Base-by-base conservation (phyloP, 345 rosid species). In the Fremontodendron californicum region DNA sequence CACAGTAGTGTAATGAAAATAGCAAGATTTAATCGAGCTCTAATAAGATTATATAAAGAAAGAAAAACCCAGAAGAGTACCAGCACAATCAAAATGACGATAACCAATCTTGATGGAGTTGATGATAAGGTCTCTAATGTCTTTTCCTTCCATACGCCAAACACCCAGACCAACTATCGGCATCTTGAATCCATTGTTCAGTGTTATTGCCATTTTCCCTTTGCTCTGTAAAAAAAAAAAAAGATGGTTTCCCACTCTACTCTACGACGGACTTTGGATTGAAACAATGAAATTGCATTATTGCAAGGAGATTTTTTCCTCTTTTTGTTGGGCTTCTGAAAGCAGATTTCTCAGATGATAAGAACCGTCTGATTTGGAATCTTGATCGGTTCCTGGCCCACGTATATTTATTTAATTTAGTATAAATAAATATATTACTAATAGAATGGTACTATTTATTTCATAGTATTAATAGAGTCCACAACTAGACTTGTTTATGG, bases 61-160 rank as follows among this genome's bases (percentile, higher is more conserved):
- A 31, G 0, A 27, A 42, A 43, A 40, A 9, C 6, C 21, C 37
- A n/a, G 0, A 31, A 23, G 15, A 33, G 37, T 83, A 94, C 97
- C 97, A 57, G 98, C 97, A 81, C 98, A 92, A 81, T 94, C 98
- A 78, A 94, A 84, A 83, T 94, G 96, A 87, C 94, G 98, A 75
- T 94, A 94, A 27, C 98, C 98, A 70, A 92, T 80, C 85, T 91
- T 87, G 90, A 94, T 83, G 81, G 98, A 78, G 74, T 86, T 86
- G 76, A 84, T 48, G 80, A 92, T 84, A 77, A 94, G 96, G 5
- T 87, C 91, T 77, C 90, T 86, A 48, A 91, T 78, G 45, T 75
- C 89, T 65, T 92, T 85, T 18, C 63, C 69, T 74, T 89, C 92
- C 98, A 92, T 91, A 2, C 96, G 90, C 94, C 94, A 92, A 15